phyloP scores from a whole-genome alignment of 257 asterid species.

The Asclepias syriaca region DNA sequence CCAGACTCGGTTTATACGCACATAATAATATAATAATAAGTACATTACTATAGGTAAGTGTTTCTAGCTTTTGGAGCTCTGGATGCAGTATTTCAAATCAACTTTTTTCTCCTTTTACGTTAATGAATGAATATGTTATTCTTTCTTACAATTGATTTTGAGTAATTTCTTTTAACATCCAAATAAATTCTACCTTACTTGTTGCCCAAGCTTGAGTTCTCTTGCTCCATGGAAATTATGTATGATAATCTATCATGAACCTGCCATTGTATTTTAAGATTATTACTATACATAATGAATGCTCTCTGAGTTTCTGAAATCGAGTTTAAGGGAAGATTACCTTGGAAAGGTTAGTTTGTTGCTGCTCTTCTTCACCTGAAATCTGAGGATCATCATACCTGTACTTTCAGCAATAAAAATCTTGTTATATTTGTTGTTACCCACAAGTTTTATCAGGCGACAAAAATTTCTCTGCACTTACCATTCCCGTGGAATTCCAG shows the following conservation, averaged over 20 bases:
- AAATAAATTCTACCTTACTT: not conserved
- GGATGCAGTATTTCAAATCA: too few relatives aligned
- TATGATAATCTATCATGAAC: slow-evolving; percentile 68
- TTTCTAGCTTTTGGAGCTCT: too few relatives aligned
- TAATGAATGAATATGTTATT: too few relatives aligned
- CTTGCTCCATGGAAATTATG: slow-evolving; percentile 72
- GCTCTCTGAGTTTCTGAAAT: not conserved
- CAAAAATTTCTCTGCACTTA: slow-evolving; percentile 18
- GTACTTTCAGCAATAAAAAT: slow-evolving; percentile 10
- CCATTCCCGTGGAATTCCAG: slow-evolving; percentile 90
- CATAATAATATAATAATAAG: too few relatives aligned
- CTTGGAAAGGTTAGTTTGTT: slow-evolving; percentile 43
- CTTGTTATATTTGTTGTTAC: slow-evolving; percentile 5
- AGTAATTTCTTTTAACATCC: not conserved
- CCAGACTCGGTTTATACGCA: too few relatives aligned
- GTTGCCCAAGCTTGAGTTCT: slow-evolving; percentile 46
- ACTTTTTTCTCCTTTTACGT: too few relatives aligned
- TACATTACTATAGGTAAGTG: too few relatives aligned
- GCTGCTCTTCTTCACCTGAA: slow-evolving; percentile 25
- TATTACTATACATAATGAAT: not conserved
- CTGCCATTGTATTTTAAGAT: slow-evolving; percentile 29
- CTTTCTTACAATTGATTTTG: too few relatives aligned
- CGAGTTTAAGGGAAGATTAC: slow-evolving; percentile 28
- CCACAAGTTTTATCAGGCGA: not conserved
- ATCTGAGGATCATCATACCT: slow-evolving; percentile 84